Conservation (phyloP, 805 yeast species). For the Hanseniaspora lindneri region DNA sequence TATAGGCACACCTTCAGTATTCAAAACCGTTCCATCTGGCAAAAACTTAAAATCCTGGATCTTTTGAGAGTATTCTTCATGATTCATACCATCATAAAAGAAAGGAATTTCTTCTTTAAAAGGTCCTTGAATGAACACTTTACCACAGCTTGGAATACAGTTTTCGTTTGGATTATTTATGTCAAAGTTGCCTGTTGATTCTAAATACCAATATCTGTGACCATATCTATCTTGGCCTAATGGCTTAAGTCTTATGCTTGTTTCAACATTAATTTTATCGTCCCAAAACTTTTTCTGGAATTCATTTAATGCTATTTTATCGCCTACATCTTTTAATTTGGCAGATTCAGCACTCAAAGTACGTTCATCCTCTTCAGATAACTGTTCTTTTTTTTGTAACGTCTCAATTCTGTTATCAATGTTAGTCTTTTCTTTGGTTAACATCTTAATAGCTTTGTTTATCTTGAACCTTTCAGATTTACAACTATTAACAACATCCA, state of each 20-base stretch:
- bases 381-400: slow-evolving; percentile 19
- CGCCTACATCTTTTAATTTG: slow-evolving; percentile 26
- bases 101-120: slow-evolving; percentile 35
- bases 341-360: slow-evolving; percentile 20
- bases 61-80: slow-evolving; percentile 21
- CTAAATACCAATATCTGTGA: slow-evolving; percentile 95
- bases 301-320: slow-evolving; percentile 14
- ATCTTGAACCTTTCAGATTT: slow-evolving; percentile 28
- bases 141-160: slow-evolving; percentile 52
- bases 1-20: slow-evolving; percentile 18
- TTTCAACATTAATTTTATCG: slow-evolving; percentile 51
- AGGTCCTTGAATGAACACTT: slow-evolving; percentile 90
- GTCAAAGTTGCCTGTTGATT: slow-evolving; percentile 62
- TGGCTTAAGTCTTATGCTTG: slow-evolving; percentile 61
- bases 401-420: slow-evolving; percentile 18
- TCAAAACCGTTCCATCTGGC: slow-evolving; percentile 20
- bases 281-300: slow-evolving; percentile 41
- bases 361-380: slow-evolving; percentile 19
- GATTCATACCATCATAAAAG: slow-evolving; percentile 26
- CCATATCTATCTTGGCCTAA: slow-evolving; percentile 74
- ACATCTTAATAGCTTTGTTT: slow-evolving; percentile 22
- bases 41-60: slow-evolving; percentile 24
- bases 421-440: background rate
- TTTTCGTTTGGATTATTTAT: slow-evolving; percentile 32
- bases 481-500: slow-evolving; percentile 27